A percentile compares a stretch with the other conserved stretches of the same genome.
phyloP scores from a whole-genome alignment of 2,329 filamentous ascomycete species.

The Cladosporium sp. region DNA sequence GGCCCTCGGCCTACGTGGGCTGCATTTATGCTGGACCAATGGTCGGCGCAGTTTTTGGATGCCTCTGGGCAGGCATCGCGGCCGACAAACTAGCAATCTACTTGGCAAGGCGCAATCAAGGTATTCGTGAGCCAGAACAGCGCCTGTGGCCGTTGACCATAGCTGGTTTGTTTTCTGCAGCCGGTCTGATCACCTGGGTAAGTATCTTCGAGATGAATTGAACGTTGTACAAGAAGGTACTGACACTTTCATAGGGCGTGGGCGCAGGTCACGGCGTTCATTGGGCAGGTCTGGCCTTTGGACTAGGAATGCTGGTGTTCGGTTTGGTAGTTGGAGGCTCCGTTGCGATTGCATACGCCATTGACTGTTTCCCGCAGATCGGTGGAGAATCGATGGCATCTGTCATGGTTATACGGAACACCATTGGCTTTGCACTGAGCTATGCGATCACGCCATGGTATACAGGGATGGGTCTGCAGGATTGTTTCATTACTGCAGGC shows the following conservation, averaged over 20 bases:
- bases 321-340: constrained; percentile 37
- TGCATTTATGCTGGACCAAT: constrained; percentile 53
- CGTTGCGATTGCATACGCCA: constrained; percentile 41
- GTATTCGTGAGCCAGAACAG: constrained; percentile 39
- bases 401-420: constrained; percentile 47
- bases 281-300: constrained; percentile 44
- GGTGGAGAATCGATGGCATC: constrained; percentile 44
- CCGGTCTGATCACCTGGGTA: constrained; percentile 41
- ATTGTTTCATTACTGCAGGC: constrained; percentile 31
- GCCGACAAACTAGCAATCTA: constrained; percentile 26
- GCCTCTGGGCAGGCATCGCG: constrained; percentile 26
- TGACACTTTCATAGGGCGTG: constrained; percentile 29
- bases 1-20: constrained; percentile 38
- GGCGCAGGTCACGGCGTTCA: constrained; percentile 44
- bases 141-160: constrained; percentile 38
- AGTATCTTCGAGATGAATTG: neutral
- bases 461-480: constrained; percentile 36
- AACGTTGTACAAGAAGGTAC: neutral
- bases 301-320: constrained; percentile 41
- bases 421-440: constrained; percentile 44
- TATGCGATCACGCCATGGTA: constrained; percentile 50
- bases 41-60: constrained; percentile 34
- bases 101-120: constrained; percentile 35
- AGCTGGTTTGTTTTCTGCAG: constrained; percentile 40
- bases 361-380: constrained; percentile 44